Evolutionary conservation across 2,329 filamentous ascomycete species (phyloP).

Genomic region (Aspergillus sp.): DNA sequence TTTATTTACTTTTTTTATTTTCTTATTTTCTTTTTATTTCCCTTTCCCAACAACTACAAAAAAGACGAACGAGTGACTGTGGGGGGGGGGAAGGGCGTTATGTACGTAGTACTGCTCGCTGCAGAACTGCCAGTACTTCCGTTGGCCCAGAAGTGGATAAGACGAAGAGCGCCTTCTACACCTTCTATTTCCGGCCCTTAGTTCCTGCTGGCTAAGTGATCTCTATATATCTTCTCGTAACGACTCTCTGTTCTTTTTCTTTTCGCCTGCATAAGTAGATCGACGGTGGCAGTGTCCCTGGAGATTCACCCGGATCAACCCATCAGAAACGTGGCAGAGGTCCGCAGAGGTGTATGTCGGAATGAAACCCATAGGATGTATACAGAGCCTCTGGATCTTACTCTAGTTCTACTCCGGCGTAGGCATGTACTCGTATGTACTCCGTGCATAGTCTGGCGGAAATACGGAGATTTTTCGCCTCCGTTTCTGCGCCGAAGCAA

Average conservation of each 20-base stretch:
- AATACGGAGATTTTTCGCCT: not conserved
- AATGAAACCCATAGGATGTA: not conserved
- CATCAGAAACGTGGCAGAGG: not conserved
- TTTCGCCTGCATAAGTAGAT: slow-evolving; percentile 16
- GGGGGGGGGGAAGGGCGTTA: not conserved
- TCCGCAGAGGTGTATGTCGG: not conserved
- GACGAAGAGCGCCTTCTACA: too few species aligned
- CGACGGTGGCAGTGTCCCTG: slow-evolving; percentile 19
- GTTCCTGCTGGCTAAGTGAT: too few species aligned
- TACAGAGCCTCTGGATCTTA: not conserved
- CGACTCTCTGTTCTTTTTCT: not conserved
- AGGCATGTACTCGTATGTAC: not conserved
- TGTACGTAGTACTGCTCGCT: not conserved
- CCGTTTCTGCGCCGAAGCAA: not conserved
- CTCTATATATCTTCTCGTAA: too few species aligned
- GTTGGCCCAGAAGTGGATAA: not conserved
- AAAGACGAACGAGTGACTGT: too few species aligned
- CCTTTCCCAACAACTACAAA: too few species aligned
- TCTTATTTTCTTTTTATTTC: too few species aligned
- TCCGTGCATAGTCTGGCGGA: not conserved
- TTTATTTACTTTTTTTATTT: too few species aligned
- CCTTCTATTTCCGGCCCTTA: too few species aligned
- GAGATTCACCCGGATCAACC: not conserved
- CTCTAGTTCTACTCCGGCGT: too few species aligned
- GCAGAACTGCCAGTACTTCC: not conserved